A percentile compares a stretch with the other conserved stretches of the same genome.
Conservation (phyloP, 106 monocot species). For the Dioscorea dumetorum region DNA sequence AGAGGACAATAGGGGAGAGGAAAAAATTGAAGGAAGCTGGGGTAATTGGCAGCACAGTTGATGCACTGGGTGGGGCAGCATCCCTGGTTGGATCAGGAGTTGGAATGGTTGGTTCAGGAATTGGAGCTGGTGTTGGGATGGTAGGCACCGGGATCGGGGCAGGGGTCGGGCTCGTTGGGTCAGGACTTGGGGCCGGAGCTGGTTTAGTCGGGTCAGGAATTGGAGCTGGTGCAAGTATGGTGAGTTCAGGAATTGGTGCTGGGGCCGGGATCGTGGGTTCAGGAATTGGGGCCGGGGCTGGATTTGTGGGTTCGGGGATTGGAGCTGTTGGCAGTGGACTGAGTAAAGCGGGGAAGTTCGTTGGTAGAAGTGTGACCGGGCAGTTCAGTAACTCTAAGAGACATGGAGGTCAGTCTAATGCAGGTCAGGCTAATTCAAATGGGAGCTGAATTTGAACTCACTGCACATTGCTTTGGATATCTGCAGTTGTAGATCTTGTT, state of each 20-base stretch:
- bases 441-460: background rate
- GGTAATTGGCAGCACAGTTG: slow-evolving; percentile 79
- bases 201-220: too few relatives aligned
- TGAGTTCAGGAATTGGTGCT: too few relatives aligned
- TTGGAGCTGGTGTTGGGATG: slow-evolving; percentile 42
- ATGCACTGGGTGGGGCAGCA: slow-evolving; percentile 70
- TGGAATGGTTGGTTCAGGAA: slow-evolving; percentile 39
- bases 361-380: slow-evolving; percentile 51
- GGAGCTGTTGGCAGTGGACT: slow-evolving; percentile 58
- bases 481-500: too few relatives aligned
- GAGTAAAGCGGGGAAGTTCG: slow-evolving; percentile 68
- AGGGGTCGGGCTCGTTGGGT: too few relatives aligned
- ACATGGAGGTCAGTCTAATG: slow-evolving; percentile 17
- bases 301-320: background rate
- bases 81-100: slow-evolving; percentile 42
- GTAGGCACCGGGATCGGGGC: slow-evolving; percentile 32
- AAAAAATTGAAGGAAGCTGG: slow-evolving; percentile 78
- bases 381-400: slow-evolving; percentile 39
- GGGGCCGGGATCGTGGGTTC: too few relatives aligned
- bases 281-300: too few relatives aligned
- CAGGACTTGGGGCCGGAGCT: too few relatives aligned
- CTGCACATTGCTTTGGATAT: too few relatives aligned
- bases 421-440: background rate
- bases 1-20: slow-evolving; percentile 58
- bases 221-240: too few relatives aligned